These are phyloP conservation scores for Dactylellina parvicollis DNA, from an alignment of 2,329 filamentous ascomycete species.

Conservation along the genomic window DNA sequence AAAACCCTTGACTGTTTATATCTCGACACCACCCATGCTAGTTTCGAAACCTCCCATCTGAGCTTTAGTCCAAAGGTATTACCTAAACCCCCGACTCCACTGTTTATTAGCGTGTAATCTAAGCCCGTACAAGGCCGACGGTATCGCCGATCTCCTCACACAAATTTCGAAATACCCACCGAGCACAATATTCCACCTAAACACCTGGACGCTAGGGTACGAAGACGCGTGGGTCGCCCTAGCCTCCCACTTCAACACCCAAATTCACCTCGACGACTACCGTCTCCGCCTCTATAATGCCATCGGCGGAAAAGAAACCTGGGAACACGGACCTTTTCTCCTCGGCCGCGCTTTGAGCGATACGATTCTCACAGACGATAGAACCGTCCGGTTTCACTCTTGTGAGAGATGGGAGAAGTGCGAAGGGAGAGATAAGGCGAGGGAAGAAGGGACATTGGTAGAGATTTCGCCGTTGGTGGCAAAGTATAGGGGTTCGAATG, in stretches of 20 bases:
- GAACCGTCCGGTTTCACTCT: constrained; percentile 77
- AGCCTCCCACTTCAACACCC: constrained; percentile 73
- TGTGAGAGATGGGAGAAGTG: constrained; percentile 76
- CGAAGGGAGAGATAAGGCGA: constrained; percentile 61
- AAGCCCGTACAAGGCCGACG: constrained; percentile 69
- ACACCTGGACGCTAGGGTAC: constrained; percentile 92
- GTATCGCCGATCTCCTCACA: constrained; percentile 75
- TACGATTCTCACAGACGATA: constrained; percentile 76
- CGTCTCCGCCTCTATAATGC: constrained; percentile 77
- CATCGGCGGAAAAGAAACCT: constrained; percentile 65
- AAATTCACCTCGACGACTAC: constrained; percentile 86
- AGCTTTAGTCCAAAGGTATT: constrained; percentile 66
- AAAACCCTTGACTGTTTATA: constrained; percentile 82
- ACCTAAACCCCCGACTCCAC: not conserved
- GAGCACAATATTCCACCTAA: constrained; percentile 82
- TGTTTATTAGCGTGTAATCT: constrained; percentile 7
- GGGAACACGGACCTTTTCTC: constrained; percentile 63
- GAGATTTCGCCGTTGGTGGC: constrained; percentile 79
- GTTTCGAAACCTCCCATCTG: constrained; percentile 40
- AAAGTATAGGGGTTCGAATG: constrained; percentile 65
- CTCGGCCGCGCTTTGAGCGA: constrained; percentile 76
- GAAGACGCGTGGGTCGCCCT: constrained; percentile 91
- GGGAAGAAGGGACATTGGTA: constrained; percentile 68
- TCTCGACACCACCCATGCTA: constrained; percentile 81
- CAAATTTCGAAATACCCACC: constrained; percentile 75